Evolutionary conservation across 768 basidiomycete species (phyloP).

Genomic region (Kwoniella mangroviensis): DNA sequence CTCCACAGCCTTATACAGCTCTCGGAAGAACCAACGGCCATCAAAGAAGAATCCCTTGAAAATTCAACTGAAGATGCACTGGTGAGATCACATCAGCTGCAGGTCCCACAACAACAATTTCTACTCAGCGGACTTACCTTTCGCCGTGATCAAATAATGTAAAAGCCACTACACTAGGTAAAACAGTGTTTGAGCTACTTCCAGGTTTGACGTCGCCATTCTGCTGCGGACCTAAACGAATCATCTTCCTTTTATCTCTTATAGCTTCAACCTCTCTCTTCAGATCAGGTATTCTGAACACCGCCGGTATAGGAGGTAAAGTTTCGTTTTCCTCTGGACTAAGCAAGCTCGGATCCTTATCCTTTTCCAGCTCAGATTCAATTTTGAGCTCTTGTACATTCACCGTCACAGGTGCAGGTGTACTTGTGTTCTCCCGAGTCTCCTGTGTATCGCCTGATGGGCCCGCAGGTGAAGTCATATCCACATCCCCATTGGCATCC

Average conservation of each 20-base stretch:
- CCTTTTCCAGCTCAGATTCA: conserved; percentile 33
- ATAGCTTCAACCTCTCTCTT: conserved; percentile 88
- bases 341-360: conserved; percentile 23
- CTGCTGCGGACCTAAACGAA: conserved; percentile 76
- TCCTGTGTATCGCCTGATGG: background rate
- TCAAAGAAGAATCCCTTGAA: conserved; percentile 84
- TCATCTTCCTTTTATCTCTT: conserved; percentile 87
- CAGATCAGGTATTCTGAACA: conserved; percentile 84
- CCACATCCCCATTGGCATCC: conserved; percentile 63
- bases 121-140: too few species aligned
- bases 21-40: conserved; percentile 95
- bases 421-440: conserved; percentile 5
- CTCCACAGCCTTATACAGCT: conserved; percentile 95
- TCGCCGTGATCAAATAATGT: conserved; percentile 94
- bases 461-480: conserved; percentile 24
- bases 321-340: conserved; percentile 47
- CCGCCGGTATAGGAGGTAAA: conserved; percentile 71
- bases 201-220: conserved; percentile 34
- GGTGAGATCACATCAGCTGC: conserved; percentile 1
- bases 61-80: conserved; percentile 87
- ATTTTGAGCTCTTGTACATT: conserved; percentile 31
- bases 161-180: conserved; percentile 90
- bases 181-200: conserved; percentile 17
- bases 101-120: too few species aligned
- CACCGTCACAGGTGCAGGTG: conserved; percentile 6